These are phyloP conservation scores for Helotiales sp. DNA, from an alignment of 2,329 filamentous ascomycete species.

Conservation along the genomic window DNA sequence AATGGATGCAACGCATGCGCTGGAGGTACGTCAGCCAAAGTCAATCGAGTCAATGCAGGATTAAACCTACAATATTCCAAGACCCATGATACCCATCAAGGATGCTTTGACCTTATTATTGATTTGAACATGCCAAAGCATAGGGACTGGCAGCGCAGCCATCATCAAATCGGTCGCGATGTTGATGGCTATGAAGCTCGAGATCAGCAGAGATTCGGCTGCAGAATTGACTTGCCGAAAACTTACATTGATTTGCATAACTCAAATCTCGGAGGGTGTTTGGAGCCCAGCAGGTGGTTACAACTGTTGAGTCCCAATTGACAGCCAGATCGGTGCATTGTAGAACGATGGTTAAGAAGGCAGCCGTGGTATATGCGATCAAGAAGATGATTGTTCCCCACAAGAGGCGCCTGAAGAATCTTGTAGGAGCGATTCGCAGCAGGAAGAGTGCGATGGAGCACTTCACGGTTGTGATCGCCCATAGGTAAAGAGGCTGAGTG, in stretches of 20 bases:
- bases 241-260: constrained; percentile 5
- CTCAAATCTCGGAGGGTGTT: constrained; percentile 1
- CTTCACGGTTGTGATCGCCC: constrained; percentile 7
- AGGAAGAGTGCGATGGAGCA: constrained; percentile 9
- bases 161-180: constrained; percentile 31
- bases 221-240: neutral
- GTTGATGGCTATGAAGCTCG: constrained; percentile 12
- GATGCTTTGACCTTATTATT: constrained; percentile 42
- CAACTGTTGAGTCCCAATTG: constrained; percentile 8
- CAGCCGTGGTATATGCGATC: constrained; percentile 5
- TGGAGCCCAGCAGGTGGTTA: constrained; percentile 3
- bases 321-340: constrained; percentile 9
- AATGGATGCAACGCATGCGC: constrained; percentile 28
- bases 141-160: constrained; percentile 41
- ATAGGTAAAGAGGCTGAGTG: constrained; percentile 10
- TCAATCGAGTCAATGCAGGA: neutral
- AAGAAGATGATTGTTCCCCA: constrained; percentile 8
- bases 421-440: constrained; percentile 1
- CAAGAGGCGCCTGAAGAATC: constrained; percentile 1
- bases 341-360: constrained; percentile 5
- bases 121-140: constrained; percentile 43
- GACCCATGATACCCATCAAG: constrained; percentile 25
- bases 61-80: constrained; percentile 16
- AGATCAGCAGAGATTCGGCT: neutral
- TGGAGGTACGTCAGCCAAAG: neutral